Base-by-base conservation (phyloP, 495 filamentous ascomycete genomes). In the Neurospora sp. region DNA sequence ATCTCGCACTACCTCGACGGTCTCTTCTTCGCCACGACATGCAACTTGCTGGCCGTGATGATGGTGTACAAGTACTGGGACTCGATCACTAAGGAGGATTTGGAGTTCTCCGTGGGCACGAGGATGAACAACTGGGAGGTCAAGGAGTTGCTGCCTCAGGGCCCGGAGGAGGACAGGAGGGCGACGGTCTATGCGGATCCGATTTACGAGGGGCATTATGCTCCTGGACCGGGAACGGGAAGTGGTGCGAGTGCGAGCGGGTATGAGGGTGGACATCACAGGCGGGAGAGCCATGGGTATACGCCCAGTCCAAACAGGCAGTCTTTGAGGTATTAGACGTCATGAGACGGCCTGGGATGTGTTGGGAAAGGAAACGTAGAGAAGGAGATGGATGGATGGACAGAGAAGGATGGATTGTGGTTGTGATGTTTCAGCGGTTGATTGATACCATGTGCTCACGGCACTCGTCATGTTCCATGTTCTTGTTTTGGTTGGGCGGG, bases 41-140 rank as follows among this genome's bases (percentile, higher is more conserved):
- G 93, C 84, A 98, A 99, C 79, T 84, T 99, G 40, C 86, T 98
- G 11, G 95, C 90, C 3, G 95, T 98, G 70, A 99, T 99, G 96
- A 99, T 99, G 96, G 91, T 98, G 12, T 99, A 99, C 87, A 99
- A 99, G 94, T 98, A 96, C 86, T 99, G 96, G 96, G 96, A 99
- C 81, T 98, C 95, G 37, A 98, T 99, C 83, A 99, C 96, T 69
- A 94, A 92, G 78, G 96, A 98, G 85, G 96, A 99, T 80, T 89
- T 99, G 72, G 96, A 99, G 81, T 99, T 99, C 84, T 96, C 92
- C 70, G 96, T 99, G 42, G 95, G 96, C 70, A 92, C 92, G 70
- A 94, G 97, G 81, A 90, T 92, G 78, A 96, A 97, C 80, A 97
- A 95, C 78, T 99, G 96, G 96, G 96, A 99, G 83, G 92, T 99